Evolutionary conservation across 2,329 filamentous ascomycete species (phyloP), one percentile per base, ranked within the genome.

Genomic region (Scortechinia acanthostroma): DNA sequence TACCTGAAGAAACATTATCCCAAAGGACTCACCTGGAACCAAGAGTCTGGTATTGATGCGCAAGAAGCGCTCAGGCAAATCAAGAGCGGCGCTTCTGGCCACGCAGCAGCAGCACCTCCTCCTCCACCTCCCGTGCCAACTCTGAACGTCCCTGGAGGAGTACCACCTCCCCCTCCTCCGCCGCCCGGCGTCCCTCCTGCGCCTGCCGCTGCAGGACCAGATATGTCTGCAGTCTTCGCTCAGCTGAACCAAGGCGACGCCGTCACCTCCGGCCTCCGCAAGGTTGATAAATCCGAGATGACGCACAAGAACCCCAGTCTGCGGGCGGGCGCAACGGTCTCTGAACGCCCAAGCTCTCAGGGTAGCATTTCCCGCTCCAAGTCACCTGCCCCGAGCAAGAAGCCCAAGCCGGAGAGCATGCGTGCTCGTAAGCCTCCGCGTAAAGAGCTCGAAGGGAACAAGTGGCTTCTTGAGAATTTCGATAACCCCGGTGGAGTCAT

Each of bases 271-370:
- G 83, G 87, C 22, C 74, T 98, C 25, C 86, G 87, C 53, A 98
- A 96, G 71, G 93, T 98, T 43, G 91, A 96, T 68, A 86, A 84
- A 59, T 93, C 87, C 45, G 76, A 97, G 64, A 96, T 96, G 91
- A 98, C 93, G 48, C 93, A 98, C 69, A 97, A 97, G 73, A 98
- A 98, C 66, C 93, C 93, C 14, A 80, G 83, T 6, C 73, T 98
- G 47, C 83, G 93, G 50, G 77, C 87, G 20, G 72, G 73, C 49
- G 86, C 87, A 13, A 76, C 79, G 2, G 88, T 91, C 2, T 74
- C 86, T 21, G 25, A 30, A n/a, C 25, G 25, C 10, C 25, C 25
- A 10, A n/a, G 25, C 25, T 30, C 25, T 19, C 74, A 72, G 48
- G 70, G 71, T 33, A 62, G 66, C 13, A 72, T 74, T 4, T 58